phyloP scores from a whole-genome alignment of 129 eudicot genomes.

The Escallonia herrerae region DNA sequence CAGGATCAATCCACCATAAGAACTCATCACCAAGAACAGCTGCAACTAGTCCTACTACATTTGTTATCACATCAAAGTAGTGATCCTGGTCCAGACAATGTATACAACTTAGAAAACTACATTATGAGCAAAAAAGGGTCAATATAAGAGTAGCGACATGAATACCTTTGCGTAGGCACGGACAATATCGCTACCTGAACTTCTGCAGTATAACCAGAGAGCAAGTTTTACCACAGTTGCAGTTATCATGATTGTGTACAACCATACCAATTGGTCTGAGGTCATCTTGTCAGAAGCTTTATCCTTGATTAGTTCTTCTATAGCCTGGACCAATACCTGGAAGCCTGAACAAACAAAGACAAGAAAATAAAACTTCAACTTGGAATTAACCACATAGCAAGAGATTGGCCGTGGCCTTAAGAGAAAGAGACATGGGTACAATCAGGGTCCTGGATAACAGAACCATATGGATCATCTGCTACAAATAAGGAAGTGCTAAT shows the following conservation, averaged over 20 bases:
- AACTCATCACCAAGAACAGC: conserved; percentile 42
- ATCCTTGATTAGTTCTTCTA: conserved; percentile 52
- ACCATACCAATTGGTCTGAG: conserved; percentile 55
- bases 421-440: no score
- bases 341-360: conserved; percentile 40
- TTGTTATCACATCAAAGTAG: conserved; percentile 61
- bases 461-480: no score
- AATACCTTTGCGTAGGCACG: conserved; percentile 58
- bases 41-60: conserved; percentile 54
- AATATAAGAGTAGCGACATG: background rate
- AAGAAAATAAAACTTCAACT: background rate
- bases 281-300: conserved; percentile 54
- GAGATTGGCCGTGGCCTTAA: background rate
- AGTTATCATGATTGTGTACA: conserved; percentile 61
- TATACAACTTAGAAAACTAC: background rate
- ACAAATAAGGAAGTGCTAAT: no score
- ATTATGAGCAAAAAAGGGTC: background rate
- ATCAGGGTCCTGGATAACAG: no score
- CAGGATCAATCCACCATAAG: conserved; percentile 50
- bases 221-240: conserved; percentile 20
- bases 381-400: background rate
- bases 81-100: conserved; percentile 33
- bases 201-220: no score
- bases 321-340: conserved; percentile 83
- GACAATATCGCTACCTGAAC: background rate